Evolutionary conservation across 208 protist species (phyloP), one percentile per base, ranked within the genome.

Genomic region (Wallacemonas sp.): DNA sequence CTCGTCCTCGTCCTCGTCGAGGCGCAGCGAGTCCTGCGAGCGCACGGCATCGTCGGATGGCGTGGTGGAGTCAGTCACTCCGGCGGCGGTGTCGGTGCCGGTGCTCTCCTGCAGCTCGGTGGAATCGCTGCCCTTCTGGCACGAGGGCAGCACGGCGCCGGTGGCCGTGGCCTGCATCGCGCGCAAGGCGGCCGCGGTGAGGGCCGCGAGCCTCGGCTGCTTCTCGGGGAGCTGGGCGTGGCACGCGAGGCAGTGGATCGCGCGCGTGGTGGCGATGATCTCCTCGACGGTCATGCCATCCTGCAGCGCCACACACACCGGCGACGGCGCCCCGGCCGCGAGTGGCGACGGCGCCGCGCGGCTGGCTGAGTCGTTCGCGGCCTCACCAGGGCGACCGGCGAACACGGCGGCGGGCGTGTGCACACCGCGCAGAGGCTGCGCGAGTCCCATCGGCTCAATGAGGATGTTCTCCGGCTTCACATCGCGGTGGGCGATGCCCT

Each of bases 391-490:
- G 36, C 36, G 36, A 16, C 52, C 31, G n/a, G 52, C 32, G 14
- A 41, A 10, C 8, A 42, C 14, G 11, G 20, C 52, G 20, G 31
- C 36, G 14, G 52, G 52, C 52, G 7, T n/a, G 31, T 42, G 52
- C 52, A 59, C 32, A 1, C 31, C 70, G 4, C 75, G 75, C 7
- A 81, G 70, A 2, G 75, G 75, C 39, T 55, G 52, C 2, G 49
- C 65, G 25, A 76, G 66, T 1, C 75, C 75, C 0, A 81, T 61
- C 42, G 75, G 75, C 44, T 87, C 80, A 4, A 95, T 48, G 14
- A 95, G 71, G 41, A 95, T 72, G 70, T 85, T 87, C 32, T 91
- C 84, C 22, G 77, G 80, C 61, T 91, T 91, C 33, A 91, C 82
- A 63, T 95, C 89, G 28, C 86, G 76, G 48, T 95, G 89, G 0